Evolutionary conservation across 441 rosid genomes (phyloP), one percentile per base, ranked within the genome.

Genomic region (Jatropha podagrica): DNA sequence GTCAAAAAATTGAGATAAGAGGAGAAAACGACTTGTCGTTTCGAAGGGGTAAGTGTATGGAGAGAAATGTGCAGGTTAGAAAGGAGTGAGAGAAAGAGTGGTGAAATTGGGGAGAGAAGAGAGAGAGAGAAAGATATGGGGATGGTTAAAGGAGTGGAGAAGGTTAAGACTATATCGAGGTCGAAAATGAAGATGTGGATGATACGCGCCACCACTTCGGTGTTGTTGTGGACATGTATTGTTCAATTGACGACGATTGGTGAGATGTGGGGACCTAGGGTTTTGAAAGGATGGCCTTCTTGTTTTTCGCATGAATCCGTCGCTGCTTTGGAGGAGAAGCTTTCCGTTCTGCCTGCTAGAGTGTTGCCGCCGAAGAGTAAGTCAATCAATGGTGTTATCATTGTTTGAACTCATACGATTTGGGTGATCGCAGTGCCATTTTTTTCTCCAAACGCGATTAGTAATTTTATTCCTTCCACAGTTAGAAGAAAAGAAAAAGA

Each of bases 201-300:
- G 87, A 85, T 92, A 73, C 86, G 98, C 2, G 98, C 97, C 74
- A 82, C 97, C 65, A 88, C 97, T 0, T 84, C 97, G 65, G 85
- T 96, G 76, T 81, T 96, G 81, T 82, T 96, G 4, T 93, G 99
- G 99, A 96, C 97, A n/a, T 96, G 99, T 76, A 73, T 92, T 59
- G 96, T 92, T 69, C 99, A 96, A 75, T 81, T 94, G 83, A 89
- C 94, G 64, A 89, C 97, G 54, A 51, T 93, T 77, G 96, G 97
- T 3, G 97, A 91, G 81, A 83, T 87, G 72, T 92, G 99, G 99
- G 96, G 94, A 7, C 98, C 98, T 8, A 80, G 92, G 77, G 85
- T 90, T 38, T 84, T 94, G 82, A 92, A 86, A 80, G 93, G 95
- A 3, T 92, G 96, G 95, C 97, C 97, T 69, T 83, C 91, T 61